Conservation (phyloP, 2,329 filamentous ascomycete genomes). For the Aspergillus sp. region DNA sequence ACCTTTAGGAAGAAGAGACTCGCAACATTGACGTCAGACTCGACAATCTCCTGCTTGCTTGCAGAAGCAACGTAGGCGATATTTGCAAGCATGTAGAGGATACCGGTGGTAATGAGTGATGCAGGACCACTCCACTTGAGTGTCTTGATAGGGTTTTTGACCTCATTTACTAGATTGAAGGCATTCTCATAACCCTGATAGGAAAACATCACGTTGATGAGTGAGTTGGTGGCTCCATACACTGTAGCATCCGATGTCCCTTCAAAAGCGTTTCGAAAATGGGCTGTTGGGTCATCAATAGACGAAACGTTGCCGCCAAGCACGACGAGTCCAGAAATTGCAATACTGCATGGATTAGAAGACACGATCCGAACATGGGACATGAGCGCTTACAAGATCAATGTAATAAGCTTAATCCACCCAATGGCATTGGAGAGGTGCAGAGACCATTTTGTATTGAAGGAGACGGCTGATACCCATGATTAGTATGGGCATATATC, state of each 20-base stretch:
- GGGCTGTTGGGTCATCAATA: slow-evolving; percentile 52
- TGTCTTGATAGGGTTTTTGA: slow-evolving; percentile 59
- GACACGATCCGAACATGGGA: background rate
- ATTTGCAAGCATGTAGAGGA: slow-evolving; percentile 60
- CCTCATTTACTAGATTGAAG: slow-evolving; percentile 63
- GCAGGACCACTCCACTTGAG: slow-evolving; percentile 53
- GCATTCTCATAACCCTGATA: slow-evolving; percentile 60
- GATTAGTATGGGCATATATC: background rate
- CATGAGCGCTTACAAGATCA: slow-evolving; percentile 52
- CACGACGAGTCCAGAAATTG: slow-evolving; percentile 62
- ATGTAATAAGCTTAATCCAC: slow-evolving; percentile 59
- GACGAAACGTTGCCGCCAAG: slow-evolving; percentile 54
- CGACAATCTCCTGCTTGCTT: slow-evolving; percentile 54
- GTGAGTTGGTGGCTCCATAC: slow-evolving; percentile 55
- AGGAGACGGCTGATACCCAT: slow-evolving; percentile 40
- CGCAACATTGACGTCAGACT: slow-evolving; percentile 56
- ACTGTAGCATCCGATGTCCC: slow-evolving; percentile 46
- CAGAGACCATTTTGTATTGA: slow-evolving; percentile 60
- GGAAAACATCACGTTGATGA: slow-evolving; percentile 61
- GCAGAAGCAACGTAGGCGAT: slow-evolving; percentile 62
- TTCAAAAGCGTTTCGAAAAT: slow-evolving; percentile 57
- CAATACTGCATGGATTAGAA: slow-evolving; percentile 40
- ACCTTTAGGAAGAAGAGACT: slow-evolving; percentile 60
- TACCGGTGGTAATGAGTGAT: slow-evolving; percentile 53
- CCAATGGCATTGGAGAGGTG: slow-evolving; percentile 59